Conservation (phyloP, 164 flowering plant genomes). For the Platanus orientalis region DNA sequence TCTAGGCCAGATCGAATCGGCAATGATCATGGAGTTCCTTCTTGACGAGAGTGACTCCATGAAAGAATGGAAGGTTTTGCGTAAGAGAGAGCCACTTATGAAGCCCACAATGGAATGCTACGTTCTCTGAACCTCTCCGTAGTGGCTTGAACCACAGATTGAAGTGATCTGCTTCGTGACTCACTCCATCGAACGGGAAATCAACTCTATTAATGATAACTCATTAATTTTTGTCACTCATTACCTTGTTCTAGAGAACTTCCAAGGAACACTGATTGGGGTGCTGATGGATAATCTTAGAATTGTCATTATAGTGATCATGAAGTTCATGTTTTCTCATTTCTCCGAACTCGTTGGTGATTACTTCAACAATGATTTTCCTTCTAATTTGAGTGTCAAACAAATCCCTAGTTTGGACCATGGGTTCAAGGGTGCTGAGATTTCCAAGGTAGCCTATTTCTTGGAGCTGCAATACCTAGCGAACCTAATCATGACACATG, state of each 20-base stretch:
- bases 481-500: constrained; percentile 63
- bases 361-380: constrained; percentile 61
- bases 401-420: constrained; percentile 68
- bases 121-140: constrained; percentile 62
- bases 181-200: constrained; percentile 52
- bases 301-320: constrained; percentile 48
- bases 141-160: constrained; percentile 55
- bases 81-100: constrained; percentile 48
- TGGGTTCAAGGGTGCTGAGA: constrained; percentile 57
- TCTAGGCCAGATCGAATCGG: no score
- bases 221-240: constrained; percentile 57
- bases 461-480: constrained; percentile 65
- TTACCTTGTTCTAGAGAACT: constrained; percentile 57
- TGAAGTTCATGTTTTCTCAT: constrained; percentile 65
- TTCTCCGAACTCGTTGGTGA: constrained; percentile 64
- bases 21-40: no score
- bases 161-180: constrained; percentile 57
- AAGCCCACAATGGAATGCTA: constrained; percentile 70
- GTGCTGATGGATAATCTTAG: constrained; percentile 69
- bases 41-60: no score
- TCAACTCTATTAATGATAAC: constrained; percentile 63
- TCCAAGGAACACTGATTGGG: constrained; percentile 68
- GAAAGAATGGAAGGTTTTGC: no score
- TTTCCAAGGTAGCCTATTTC: constrained; percentile 58
- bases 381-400: constrained; percentile 55